These are phyloP conservation scores for Sonneratia alba DNA, from an alignment of 345 rosid genomes.

Conservation along the genomic window DNA sequence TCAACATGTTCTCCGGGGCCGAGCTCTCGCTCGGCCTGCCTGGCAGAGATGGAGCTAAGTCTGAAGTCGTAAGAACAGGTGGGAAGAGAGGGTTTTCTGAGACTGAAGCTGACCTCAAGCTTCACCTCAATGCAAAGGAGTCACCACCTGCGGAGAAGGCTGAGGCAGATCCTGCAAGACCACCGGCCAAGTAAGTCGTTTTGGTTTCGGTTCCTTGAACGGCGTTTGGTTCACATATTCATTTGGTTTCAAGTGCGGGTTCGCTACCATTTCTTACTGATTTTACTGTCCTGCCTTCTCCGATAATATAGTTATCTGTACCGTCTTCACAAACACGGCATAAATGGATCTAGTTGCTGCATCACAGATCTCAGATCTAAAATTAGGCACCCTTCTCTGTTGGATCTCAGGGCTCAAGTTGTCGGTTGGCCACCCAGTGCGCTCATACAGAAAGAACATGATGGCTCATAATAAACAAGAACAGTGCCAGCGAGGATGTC, in stretches of 20 bases:
- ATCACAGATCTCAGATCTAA: not conserved
- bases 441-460: conserved; percentile 73
- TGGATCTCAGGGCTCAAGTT: conserved; percentile 56
- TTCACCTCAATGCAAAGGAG: not conserved
- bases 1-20: not conserved
- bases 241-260: not conserved
- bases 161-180: not conserved
- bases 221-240: not conserved
- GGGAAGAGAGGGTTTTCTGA: conserved; percentile 1
- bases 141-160: not conserved
- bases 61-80: not conserved
- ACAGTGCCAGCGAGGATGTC: not conserved
- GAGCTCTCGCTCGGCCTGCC: not conserved
- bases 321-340: too few species aligned
- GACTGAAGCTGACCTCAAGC: conserved; percentile 2
- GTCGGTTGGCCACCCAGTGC: conserved; percentile 97
- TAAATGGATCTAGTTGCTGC: too few species aligned
- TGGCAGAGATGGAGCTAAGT: not conserved
- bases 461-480: conserved; percentile 7
- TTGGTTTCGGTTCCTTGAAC: not conserved
- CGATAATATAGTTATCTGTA: too few species aligned
- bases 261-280: too few species aligned
- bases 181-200: conserved; percentile 1
- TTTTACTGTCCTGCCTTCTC: too few species aligned
- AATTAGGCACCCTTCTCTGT: not conserved